phyloP scores from a whole-genome alignment of 768 basidiomycete species.

The Exidia glandulosa region DNA sequence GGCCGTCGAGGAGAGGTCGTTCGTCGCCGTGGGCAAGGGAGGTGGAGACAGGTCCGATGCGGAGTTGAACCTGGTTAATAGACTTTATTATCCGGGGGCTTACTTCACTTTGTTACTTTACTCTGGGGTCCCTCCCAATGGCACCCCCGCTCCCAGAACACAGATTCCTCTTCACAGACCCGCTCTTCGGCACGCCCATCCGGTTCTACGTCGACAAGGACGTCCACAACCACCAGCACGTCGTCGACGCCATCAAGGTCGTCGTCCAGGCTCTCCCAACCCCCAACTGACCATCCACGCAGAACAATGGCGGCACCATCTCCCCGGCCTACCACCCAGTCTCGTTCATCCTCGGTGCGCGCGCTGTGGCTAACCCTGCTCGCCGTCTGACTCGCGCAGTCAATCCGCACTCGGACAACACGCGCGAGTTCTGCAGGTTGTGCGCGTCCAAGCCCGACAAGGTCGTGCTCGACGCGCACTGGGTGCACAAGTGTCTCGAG shows the following conservation, averaged over 20 bases:
- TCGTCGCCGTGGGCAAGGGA: too few species aligned
- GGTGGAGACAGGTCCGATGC: neutral
- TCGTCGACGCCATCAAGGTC: slow-evolving; percentile 55
- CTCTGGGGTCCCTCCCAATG: neutral
- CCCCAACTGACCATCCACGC: slow-evolving; percentile 1
- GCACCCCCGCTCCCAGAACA: neutral
- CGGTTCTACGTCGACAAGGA: slow-evolving; percentile 73
- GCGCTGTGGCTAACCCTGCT: neutral
- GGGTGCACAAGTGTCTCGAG: slow-evolving; percentile 72
- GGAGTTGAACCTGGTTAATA: neutral
- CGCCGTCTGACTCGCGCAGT: slow-evolving; percentile 32
- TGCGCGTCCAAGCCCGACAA: slow-evolving; percentile 74
- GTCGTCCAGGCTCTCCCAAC: slow-evolving; percentile 5
- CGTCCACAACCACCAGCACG: slow-evolving; percentile 52
- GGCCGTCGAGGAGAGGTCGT: too few species aligned
- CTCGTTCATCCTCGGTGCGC: slow-evolving; percentile 66
- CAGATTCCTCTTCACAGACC: slow-evolving; percentile 56
- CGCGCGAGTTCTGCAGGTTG: slow-evolving; percentile 71
- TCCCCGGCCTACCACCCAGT: slow-evolving; percentile 70
- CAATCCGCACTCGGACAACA: slow-evolving; percentile 66
- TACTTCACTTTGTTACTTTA: neutral
- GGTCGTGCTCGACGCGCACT: slow-evolving; percentile 58
- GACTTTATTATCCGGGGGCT: neutral
- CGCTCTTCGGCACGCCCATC: slow-evolving; percentile 69
- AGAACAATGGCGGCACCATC: slow-evolving; percentile 72